Conservation (phyloP, 495 filamentous ascomycete genomes). For the Aspergillus funiculosus region DNA sequence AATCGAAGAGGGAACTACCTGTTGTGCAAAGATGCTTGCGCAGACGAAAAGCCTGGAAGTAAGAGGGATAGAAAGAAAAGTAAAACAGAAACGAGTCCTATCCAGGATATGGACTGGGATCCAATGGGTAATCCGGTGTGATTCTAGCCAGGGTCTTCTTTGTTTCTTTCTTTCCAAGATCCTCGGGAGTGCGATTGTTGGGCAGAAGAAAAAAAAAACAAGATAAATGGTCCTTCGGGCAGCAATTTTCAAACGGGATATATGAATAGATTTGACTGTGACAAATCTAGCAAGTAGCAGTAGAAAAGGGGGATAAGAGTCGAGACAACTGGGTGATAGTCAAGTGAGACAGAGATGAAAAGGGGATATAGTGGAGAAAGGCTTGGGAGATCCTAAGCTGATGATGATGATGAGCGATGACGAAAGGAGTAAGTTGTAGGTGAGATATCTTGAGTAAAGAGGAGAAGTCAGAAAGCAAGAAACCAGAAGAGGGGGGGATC, state of each 20-base stretch:
- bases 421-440: too few relatives aligned
- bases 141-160: constrained; percentile 16
- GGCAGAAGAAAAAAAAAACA: constrained; percentile 24
- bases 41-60: constrained; percentile 36
- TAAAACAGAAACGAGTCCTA: constrained; percentile 35
- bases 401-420: neutral
- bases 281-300: constrained; percentile 18
- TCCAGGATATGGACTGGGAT: constrained; percentile 35
- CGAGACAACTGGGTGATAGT: neutral
- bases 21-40: constrained; percentile 25
- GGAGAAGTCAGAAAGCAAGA: constrained; percentile 3
- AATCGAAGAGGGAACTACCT: constrained; percentile 46
- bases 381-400: constrained; percentile 4
- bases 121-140: constrained; percentile 25
- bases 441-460: too few relatives aligned
- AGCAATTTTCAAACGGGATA: constrained; percentile 3
- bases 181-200: constrained; percentile 19
- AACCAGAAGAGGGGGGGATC: constrained; percentile 22
- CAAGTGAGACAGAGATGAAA: neutral
- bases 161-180: constrained; percentile 18
- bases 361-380: constrained; percentile 1
- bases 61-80: constrained; percentile 21
- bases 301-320: neutral
- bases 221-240: constrained; percentile 7
- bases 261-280: constrained; percentile 22